A percentile compares a stretch with the other conserved stretches of the same genome.
Conservation (phyloP, 768 basidiomycete species). For the Nidula microcarpa region DNA sequence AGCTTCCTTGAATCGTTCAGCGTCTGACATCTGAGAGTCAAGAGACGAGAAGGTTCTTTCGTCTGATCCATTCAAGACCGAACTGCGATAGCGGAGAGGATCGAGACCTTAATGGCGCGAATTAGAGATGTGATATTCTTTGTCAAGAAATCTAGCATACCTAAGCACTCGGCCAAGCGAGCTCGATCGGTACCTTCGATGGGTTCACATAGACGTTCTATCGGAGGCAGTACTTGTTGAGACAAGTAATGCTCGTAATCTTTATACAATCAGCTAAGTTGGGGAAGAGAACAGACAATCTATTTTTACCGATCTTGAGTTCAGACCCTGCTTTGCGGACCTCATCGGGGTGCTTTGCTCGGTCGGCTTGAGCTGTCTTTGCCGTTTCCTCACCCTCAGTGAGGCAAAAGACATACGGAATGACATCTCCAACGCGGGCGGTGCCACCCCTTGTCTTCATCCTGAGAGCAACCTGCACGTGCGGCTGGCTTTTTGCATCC, state of each 20-base stretch:
- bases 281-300: no score
- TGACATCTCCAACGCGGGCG: slow-evolving; percentile 87
- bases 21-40: slow-evolving; percentile 87
- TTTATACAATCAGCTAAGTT: slow-evolving; percentile 18
- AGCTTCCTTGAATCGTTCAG: slow-evolving; percentile 80
- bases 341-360: slow-evolving; percentile 93
- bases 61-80: slow-evolving; percentile 37
- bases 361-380: slow-evolving; percentile 81
- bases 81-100: slow-evolving; percentile 51
- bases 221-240: slow-evolving; percentile 89
- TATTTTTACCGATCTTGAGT: slow-evolving; percentile 64
- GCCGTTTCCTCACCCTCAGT: slow-evolving; percentile 67
- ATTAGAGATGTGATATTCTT: not conserved
- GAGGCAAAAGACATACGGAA: slow-evolving; percentile 92
- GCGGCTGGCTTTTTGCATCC: slow-evolving; percentile 91
- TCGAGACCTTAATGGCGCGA: slow-evolving; percentile 44
- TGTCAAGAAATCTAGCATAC: slow-evolving; percentile 30
- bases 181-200: slow-evolving; percentile 95
- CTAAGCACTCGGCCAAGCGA: slow-evolving; percentile 91
- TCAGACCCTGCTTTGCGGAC: slow-evolving; percentile 63
- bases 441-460: slow-evolving; percentile 82
- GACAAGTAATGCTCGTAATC: slow-evolving; percentile 92
- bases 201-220: slow-evolving; percentile 92
- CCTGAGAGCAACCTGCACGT: slow-evolving; percentile 92
- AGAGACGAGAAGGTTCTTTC: slow-evolving; percentile 74